These are phyloP conservation scores for Saccharum hybrid DNA, from an alignment of 202 grass and related monocot genomes.

Conservation along the genomic window DNA sequence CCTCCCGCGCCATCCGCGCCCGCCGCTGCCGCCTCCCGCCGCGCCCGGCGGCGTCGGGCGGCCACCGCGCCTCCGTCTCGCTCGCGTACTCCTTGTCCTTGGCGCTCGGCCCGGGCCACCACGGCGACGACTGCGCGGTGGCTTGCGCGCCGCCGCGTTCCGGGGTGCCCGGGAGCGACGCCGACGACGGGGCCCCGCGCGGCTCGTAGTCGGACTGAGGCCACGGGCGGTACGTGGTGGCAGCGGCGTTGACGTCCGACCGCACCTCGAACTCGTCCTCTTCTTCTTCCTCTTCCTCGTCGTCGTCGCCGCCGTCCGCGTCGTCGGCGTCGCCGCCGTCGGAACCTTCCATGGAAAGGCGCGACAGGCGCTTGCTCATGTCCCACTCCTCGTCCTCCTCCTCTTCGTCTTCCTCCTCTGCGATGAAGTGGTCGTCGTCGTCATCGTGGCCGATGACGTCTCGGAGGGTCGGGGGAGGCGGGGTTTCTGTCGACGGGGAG, in stretches of 20 bases:
- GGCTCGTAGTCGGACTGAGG: background rate
- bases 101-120: background rate
- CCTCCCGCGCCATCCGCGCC: slow-evolving; percentile 59
- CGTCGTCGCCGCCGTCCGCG: slow-evolving; percentile 39
- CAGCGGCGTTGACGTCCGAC: slow-evolving; percentile 5
- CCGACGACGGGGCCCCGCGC: slow-evolving; percentile 7
- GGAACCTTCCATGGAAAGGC: slow-evolving; percentile 57
- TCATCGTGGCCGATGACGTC: slow-evolving; percentile 45
- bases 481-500: slow-evolving; percentile 27
- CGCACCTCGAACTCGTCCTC: slow-evolving; percentile 39
- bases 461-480: slow-evolving; percentile 32
- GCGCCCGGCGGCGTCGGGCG: background rate
- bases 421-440: slow-evolving; percentile 26
- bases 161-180: slow-evolving; percentile 67
- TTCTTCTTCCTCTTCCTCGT: background rate
- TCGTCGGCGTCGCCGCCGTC: slow-evolving; percentile 67
- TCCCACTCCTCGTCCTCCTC: slow-evolving; percentile 40
- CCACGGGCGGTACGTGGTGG: background rate
- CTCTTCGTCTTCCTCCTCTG: slow-evolving; percentile 15
- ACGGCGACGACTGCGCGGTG: background rate
- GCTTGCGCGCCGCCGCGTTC: slow-evolving; percentile 25
- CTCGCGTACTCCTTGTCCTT: slow-evolving; percentile 62
- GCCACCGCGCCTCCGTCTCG: slow-evolving; percentile 68
- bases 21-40: slow-evolving; percentile 1
- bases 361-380: slow-evolving; percentile 53